Evolutionary conservation across 2,329 filamentous ascomycete species (phyloP).

Genomic region (Epichloe baconii): DNA sequence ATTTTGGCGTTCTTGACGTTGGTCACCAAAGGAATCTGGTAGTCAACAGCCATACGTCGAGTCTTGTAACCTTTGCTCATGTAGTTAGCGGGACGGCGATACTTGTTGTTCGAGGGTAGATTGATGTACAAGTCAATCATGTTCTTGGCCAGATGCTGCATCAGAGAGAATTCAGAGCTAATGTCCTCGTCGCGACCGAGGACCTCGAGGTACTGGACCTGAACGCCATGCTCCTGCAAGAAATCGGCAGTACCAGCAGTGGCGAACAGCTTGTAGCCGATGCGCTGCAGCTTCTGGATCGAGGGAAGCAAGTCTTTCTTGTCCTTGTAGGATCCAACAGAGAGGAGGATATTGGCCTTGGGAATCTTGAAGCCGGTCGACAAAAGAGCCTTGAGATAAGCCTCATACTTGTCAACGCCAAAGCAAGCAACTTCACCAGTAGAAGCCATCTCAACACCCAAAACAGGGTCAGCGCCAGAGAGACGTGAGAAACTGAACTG

Average conservation of each 20-base stretch:
- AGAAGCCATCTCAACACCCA: conserved; percentile 98
- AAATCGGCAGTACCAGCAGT: conserved; percentile 96
- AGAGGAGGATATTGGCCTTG: conserved; percentile 88
- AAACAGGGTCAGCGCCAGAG: conserved; percentile 86
- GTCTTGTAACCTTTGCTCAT: conserved; percentile 97
- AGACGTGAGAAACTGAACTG: conserved; percentile 98
- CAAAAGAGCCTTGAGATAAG: conserved; percentile 89
- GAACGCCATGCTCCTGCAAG: conserved; percentile 81
- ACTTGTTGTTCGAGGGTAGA: conserved; percentile 95
- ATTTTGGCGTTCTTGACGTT: conserved; percentile 99
- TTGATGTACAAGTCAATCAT: conserved; percentile 99
- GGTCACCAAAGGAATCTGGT: conserved; percentile 92
- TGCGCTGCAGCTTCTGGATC: conserved; percentile 72
- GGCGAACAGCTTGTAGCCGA: conserved; percentile 92
- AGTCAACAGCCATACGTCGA: conserved; percentile 91
- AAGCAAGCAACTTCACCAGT: conserved; percentile 98
- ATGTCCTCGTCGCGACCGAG: conserved; percentile 70
- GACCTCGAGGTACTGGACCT: conserved; percentile 86
- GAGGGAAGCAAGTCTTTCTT: conserved; percentile 96
- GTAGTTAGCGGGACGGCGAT: conserved; percentile 91
- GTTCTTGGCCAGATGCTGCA: conserved; percentile 93
- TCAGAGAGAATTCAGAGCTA: conserved; percentile 92
- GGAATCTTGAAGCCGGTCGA: conserved; percentile 95
- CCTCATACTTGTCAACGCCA: conserved; percentile 90
- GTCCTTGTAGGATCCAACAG: conserved; percentile 94